Conservation (phyloP, 164 flowering plant genomes). For the Pachysandra terminalis region DNA sequence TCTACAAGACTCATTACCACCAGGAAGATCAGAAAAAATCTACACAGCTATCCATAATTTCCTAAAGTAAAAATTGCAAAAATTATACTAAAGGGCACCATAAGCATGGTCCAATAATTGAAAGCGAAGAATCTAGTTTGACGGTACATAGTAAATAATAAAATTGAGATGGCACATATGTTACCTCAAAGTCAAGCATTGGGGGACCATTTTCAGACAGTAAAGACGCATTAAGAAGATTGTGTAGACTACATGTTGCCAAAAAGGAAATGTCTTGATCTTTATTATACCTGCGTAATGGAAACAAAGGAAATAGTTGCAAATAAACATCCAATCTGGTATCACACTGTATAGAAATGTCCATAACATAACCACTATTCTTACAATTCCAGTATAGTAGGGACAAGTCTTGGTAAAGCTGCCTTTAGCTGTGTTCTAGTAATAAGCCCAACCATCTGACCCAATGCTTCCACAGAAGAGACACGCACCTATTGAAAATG, state of each 20-base stretch:
- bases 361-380: slow-evolving; percentile 15
- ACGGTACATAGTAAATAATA: not conserved
- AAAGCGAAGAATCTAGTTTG: too few species aligned
- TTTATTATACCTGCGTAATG: slow-evolving; percentile 60
- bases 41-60: not conserved
- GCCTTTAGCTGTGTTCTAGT: slow-evolving; percentile 70
- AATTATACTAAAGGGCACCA: not conserved
- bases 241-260: slow-evolving; percentile 73
- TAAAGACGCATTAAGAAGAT: slow-evolving; percentile 70
- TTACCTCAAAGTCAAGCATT: slow-evolving; percentile 94
- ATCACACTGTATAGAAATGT: not conserved
- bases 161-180: not conserved
- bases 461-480: slow-evolving; percentile 86
- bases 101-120: too few species aligned
- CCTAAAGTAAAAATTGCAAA: not conserved
- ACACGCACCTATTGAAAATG: slow-evolving; percentile 57
- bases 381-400: slow-evolving; percentile 88
- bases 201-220: slow-evolving; percentile 91
- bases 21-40: not conserved
- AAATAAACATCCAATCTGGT: not conserved
- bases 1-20: too few species aligned
- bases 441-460: slow-evolving; percentile 95
- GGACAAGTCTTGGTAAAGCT: slow-evolving; percentile 80
- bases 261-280: slow-evolving; percentile 74
- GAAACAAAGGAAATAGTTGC: not conserved